These are phyloP conservation scores for Penicillium manginii DNA, from an alignment of 495 filamentous ascomycete species.

Conservation along the genomic window DNA sequence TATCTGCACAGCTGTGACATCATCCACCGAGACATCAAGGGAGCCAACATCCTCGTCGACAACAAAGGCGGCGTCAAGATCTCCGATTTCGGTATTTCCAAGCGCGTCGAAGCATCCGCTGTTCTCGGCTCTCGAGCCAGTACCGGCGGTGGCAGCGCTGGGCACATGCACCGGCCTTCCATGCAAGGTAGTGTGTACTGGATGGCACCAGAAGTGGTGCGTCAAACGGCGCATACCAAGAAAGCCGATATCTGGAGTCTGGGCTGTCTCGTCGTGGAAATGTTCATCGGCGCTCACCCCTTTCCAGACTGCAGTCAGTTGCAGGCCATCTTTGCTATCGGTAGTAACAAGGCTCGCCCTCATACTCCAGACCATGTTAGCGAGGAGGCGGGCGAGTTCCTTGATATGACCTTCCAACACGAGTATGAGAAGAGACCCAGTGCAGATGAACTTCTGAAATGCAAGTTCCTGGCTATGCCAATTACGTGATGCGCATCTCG, in stretches of 20 bases:
- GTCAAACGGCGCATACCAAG: constrained; percentile 94
- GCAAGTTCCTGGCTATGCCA: constrained; percentile 73
- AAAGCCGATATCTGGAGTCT: constrained; percentile 99
- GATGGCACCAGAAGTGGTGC: constrained; percentile 99
- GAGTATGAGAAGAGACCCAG: constrained; percentile 90
- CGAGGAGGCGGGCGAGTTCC: constrained; percentile 81
- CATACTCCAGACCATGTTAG: constrained; percentile 88
- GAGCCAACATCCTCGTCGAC: constrained; percentile 97
- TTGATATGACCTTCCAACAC: constrained; percentile 89
- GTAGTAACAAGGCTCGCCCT: constrained; percentile 80
- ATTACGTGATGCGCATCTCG: constrained; percentile 42
- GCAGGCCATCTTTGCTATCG: constrained; percentile 98
- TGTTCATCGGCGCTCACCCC: constrained; percentile 96
- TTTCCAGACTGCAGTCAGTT: constrained; percentile 97
- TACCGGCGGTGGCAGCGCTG: constrained; percentile 42
- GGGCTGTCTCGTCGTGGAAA: constrained; percentile 95
- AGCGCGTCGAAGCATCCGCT: constrained; percentile 85
- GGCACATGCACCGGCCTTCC: constrained; percentile 83
- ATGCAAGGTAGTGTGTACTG: constrained; percentile 98
- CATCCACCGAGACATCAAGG: constrained; percentile 99
- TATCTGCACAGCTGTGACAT: constrained; percentile 96
- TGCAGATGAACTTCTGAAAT: constrained; percentile 84
- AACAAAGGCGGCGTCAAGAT: constrained; percentile 99
- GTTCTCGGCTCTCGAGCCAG: constrained; percentile 60
- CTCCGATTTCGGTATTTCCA: constrained; percentile 98